Evolutionary conservation across 257 asterid genomes (phyloP).

Genomic region (Solanum raphanifolium): DNA sequence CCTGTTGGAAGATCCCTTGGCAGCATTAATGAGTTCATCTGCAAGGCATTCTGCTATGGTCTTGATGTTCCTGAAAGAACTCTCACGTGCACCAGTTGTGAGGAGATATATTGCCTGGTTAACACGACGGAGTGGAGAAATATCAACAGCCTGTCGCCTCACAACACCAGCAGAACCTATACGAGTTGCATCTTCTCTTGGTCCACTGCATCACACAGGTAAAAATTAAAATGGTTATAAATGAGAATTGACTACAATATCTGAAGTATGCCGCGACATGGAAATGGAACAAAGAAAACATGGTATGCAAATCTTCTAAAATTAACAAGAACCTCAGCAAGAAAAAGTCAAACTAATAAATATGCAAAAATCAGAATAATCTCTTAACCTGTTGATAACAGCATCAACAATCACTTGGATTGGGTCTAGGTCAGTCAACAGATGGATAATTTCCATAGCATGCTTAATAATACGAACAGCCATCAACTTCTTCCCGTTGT

Average conservation of each 20-base stretch:
- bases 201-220: constrained; percentile 2
- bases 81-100: constrained; percentile 72
- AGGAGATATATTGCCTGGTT: constrained; percentile 59
- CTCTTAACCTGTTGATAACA: background rate
- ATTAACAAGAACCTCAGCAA: too few species aligned
- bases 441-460: too few species aligned
- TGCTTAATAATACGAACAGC: too few species aligned
- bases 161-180: constrained; percentile 87
- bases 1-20: constrained; percentile 81
- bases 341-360: background rate
- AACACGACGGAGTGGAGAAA: constrained; percentile 70
- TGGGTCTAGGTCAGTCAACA: too few species aligned
- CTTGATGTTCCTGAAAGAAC: constrained; percentile 65
- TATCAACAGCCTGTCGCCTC: constrained; percentile 81
- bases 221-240: background rate
- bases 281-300: background rate
- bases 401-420: too few species aligned
- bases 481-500: too few species aligned
- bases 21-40: constrained; percentile 75
- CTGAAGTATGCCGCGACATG: background rate
- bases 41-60: constrained; percentile 76
- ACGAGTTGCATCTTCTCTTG: constrained; percentile 79
- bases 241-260: background rate
- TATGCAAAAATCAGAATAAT: background rate
- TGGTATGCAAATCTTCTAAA: too few species aligned